Base-by-base conservation (phyloP, 108 stramenopile genomes). In the Bacterosira constricta region DNA sequence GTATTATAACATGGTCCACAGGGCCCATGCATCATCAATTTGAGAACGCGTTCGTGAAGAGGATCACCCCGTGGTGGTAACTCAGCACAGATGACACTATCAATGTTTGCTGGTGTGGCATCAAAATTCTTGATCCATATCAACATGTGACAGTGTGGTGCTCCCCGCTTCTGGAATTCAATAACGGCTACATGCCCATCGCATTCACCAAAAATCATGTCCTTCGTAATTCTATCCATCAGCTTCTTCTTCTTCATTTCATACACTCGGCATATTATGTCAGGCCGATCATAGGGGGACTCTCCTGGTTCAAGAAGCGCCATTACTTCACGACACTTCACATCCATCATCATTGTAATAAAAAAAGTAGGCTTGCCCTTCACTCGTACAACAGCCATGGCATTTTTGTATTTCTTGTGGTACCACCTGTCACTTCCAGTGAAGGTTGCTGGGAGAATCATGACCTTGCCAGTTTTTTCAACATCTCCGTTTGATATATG, bases 321-420 rank as follows among this genome's bases (percentile, higher is more conserved):
- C n/a, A 18, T 55, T 11, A 79, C 21, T 47, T 79, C 77, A 15
- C n/a, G 17, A 17, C 77, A 72, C 11, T 66, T 71, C 0, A 44
- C 21, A 52, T 79, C 55, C 2, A 39, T 26, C 3, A 63, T 79
- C 41, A 54, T 29, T 9, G 77, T 79, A 3, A 79, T 55, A 25
- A 72, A 79, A 15, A 72, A 66, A 18, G 30, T 27, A 9, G 70
- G 77, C 30, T 51, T 65, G n/a, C 70, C 70, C 35, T 10, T 51
- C 26, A 2, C 25, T 41, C 61, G 3, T 2, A 71, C 68, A 18
- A 70, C 15, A 1, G 69, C 69, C 60, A 77, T 71, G 11, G 59
- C 55, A 68, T 77, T 42, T 27, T 49, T 7, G 15, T 38, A 73
- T 3, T 46, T 1, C 8, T 69, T 9, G 37, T 69, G 29, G 18